Percentiles rank a stretch among this genome's conserved stretches.
Conservation (phyloP, 805 yeast species). For the Zygotorulaspora florentina region DNA sequence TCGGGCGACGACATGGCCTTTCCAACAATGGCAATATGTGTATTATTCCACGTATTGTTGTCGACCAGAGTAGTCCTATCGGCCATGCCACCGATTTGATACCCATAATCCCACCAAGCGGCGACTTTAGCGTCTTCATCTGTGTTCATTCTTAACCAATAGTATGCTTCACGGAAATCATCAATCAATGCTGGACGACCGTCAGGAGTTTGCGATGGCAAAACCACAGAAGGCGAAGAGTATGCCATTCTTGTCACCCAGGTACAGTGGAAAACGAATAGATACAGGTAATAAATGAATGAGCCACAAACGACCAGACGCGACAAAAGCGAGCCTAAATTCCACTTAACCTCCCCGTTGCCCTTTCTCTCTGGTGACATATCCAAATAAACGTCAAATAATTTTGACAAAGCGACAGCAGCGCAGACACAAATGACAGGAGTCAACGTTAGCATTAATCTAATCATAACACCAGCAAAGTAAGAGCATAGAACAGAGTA, state of each 20-base stretch:
- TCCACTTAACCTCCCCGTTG: slow-evolving; percentile 18
- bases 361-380: slow-evolving; percentile 36
- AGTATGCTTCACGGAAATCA: slow-evolving; percentile 97
- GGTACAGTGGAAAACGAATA: slow-evolving; percentile 91
- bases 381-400: slow-evolving; percentile 78
- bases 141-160: slow-evolving; percentile 98
- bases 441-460: slow-evolving; percentile 93
- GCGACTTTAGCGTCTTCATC: slow-evolving; percentile 92
- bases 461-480: slow-evolving; percentile 98
- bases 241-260: slow-evolving; percentile 96
- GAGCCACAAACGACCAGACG: slow-evolving; percentile 60
- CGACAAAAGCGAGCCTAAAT: slow-evolving; percentile 43
- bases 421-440: slow-evolving; percentile 94
- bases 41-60: slow-evolving; percentile 98
- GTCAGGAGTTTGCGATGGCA: slow-evolving; percentile 75
- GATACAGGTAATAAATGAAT: slow-evolving; percentile 66
- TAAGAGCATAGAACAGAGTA: slow-evolving; percentile 92
- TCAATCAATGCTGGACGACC: slow-evolving; percentile 84
- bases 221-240: slow-evolving; percentile 95
- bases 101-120: slow-evolving; percentile 99
- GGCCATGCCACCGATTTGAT: slow-evolving; percentile 99
- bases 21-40: slow-evolving; percentile 98
- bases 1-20: slow-evolving; percentile 93
- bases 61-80: slow-evolving; percentile 97
- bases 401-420: slow-evolving; percentile 80